Conservation (phyloP, 2,329 filamentous ascomycete species). For the Fusarium pilosicola region DNA sequence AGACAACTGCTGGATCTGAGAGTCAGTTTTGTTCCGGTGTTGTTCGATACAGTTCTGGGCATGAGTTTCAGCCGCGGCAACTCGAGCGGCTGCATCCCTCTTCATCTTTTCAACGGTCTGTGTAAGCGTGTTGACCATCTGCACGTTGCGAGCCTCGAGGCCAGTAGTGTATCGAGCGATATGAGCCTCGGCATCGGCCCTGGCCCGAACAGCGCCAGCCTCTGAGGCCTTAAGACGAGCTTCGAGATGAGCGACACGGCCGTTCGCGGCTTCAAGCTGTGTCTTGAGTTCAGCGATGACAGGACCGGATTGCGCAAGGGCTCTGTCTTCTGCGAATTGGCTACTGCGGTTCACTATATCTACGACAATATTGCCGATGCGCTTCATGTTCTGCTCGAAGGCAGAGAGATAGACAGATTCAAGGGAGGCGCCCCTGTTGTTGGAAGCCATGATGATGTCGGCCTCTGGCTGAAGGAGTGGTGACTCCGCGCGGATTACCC, state of each 20-base stretch:
- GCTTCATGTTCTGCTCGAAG: accelerated
- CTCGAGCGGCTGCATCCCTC: not conserved
- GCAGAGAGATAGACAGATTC: accelerated
- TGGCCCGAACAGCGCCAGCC: not conserved
- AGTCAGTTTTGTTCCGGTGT: not conserved
- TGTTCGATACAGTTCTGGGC: not conserved
- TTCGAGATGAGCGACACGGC: not conserved
- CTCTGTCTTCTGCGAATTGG: not conserved
- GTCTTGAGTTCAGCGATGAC: not conserved
- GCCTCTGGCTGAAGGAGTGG: not conserved
- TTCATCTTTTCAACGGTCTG: not conserved
- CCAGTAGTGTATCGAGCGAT: not conserved
- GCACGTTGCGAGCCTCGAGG: not conserved
- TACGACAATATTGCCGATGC: accelerated
- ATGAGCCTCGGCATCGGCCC: not conserved
- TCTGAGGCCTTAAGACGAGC: not conserved
- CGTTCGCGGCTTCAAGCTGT: not conserved
- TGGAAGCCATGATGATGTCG: not conserved
- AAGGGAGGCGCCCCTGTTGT: not conserved
- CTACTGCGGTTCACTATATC: not conserved
- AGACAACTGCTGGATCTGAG: not conserved
- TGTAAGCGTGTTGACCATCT: not conserved
- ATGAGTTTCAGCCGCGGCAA: not conserved
- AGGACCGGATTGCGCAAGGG: not conserved
- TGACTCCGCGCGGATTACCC: accelerated